A percentile compares a stretch with the other conserved stretches of the same genome.
Conservation (phyloP, 225 moss, liverwort and hornwort species). For the Pleurozium schreberi region DNA sequence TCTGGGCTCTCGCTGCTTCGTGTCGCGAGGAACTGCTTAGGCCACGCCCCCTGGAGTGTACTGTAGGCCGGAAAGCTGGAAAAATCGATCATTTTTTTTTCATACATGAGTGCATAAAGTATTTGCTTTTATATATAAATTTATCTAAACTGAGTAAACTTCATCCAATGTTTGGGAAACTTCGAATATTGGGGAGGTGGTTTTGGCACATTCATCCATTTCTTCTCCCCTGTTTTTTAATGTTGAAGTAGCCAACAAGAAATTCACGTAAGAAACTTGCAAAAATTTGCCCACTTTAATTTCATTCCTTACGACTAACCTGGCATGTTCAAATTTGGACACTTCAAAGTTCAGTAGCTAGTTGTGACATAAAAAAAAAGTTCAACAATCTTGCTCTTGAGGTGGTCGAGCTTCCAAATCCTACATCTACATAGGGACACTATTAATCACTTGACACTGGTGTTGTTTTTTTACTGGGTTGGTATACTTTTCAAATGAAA, state of each 20-base stretch:
- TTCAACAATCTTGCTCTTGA: neutral
- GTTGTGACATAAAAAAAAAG: neutral
- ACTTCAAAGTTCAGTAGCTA: neutral
- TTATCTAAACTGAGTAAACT: neutral
- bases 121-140: neutral
- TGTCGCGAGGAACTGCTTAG: neutral
- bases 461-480: fast-evolving
- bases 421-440: neutral
- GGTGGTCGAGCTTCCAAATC: neutral
- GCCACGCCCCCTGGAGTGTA: neutral
- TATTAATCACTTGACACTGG: neutral
- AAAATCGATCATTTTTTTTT: neutral
- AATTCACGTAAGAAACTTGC: neutral
- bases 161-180: neutral
- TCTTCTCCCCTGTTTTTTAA: neutral
- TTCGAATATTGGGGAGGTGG: neutral
- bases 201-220: neutral
- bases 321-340: neutral
- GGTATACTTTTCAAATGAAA: neutral
- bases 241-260: neutral
- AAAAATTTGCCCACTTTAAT: neutral
- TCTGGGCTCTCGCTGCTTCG: neutral
- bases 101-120: neutral
- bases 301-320: neutral
- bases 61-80: neutral